Evolutionary conservation across 208 protist species (phyloP), one percentile per base, ranked within the genome.

Genomic region (Leishmania martiniquensis): DNA sequence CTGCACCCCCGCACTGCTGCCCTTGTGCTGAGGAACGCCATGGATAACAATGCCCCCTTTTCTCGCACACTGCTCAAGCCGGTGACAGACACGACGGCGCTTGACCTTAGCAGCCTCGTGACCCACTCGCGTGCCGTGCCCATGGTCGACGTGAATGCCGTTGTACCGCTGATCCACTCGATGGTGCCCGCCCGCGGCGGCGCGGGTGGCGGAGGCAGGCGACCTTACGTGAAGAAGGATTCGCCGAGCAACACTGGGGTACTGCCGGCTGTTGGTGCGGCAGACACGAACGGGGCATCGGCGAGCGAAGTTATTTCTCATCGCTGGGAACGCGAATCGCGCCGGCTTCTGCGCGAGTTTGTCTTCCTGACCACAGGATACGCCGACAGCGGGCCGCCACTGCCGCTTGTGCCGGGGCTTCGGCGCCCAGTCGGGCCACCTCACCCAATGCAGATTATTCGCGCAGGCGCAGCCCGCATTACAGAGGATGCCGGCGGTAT

Each of bases 101-200:
- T 97, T 34, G 63, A 85, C 17, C 75, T 83, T 20, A 72, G 62
- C 39, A n/a, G n/a, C 15, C 63, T 78, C 7, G 77, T 89, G 0
- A 77, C 75, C 37, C 66, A 87, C 34, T 71, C 85, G 44, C 81
- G 83, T 37, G 83, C 89, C 34, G 59, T 88, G 39, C 87, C 91
- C 1, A 78, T 97, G 65, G 91, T 97, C 15, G 90, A 97, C 83
- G 85, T 86, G 12, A 97, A 97, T 72, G 80, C 91, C 37, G 78
- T 97, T 47, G 76, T 90, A 67, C 87, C 91, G 17, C 76, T 95
- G 63, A 75, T 97, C 47, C 78, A 89, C 37, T 82, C 67, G 15
- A 39, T 77, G 49, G 60, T 32, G 20, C 63, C 81, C 47, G 25
- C 59, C 51, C 70, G 70, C 52, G 37, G 34, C 51, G 51, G 20